A percentile compares a stretch with the other conserved stretches of the same genome.
phyloP scores from a whole-genome alignment of 495 filamentous ascomycete genomes.

The Xylaria bambusicola region DNA sequence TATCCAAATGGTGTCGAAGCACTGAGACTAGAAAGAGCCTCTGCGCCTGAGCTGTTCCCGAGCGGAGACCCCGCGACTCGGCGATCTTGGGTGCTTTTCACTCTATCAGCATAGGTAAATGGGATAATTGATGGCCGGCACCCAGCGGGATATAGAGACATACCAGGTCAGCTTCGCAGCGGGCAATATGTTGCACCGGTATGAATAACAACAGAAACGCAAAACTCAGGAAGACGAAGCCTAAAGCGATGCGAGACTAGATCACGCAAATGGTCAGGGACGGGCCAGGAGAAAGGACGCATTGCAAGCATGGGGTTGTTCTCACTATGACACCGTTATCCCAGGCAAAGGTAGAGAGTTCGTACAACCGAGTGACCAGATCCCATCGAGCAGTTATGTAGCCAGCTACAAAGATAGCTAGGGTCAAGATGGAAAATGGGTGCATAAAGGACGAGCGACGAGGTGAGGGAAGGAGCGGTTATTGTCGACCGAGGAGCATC shows the following conservation, averaged over 20 bases:
- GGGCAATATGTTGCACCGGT: constrained; percentile 50
- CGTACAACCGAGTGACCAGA: constrained; percentile 91
- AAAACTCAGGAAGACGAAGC: constrained; percentile 43
- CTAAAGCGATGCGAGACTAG: constrained; percentile 48
- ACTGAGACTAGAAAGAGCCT: constrained; percentile 78
- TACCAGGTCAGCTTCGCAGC: constrained; percentile 48
- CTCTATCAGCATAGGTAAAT: constrained; percentile 7
- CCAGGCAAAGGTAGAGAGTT: constrained; percentile 95
- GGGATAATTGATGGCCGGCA: neutral
- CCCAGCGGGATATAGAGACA: constrained; percentile 14
- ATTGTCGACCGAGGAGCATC: constrained; percentile 31
- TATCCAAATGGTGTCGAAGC: constrained; percentile 47
- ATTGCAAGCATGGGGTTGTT: constrained; percentile 14
- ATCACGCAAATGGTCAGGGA: constrained; percentile 9
- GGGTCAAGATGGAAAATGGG: constrained; percentile 89
- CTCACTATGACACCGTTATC: constrained; percentile 96
- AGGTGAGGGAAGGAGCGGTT: constrained; percentile 8
- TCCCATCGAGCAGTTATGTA: constrained; percentile 99
- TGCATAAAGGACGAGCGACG: constrained; percentile 63
- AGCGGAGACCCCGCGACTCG: constrained; percentile 83
- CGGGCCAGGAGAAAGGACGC: constrained; percentile 2
- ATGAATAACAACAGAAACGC: constrained; percentile 47
- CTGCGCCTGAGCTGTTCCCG: constrained; percentile 91
- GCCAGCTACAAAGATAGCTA: constrained; percentile 97
- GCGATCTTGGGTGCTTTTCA: constrained; percentile 78